A percentile compares a stretch with the other conserved stretches of the same genome.
phyloP scores from a whole-genome alignment of 1,284 basidiomycete species.

The Trichosporon faecale region DNA sequence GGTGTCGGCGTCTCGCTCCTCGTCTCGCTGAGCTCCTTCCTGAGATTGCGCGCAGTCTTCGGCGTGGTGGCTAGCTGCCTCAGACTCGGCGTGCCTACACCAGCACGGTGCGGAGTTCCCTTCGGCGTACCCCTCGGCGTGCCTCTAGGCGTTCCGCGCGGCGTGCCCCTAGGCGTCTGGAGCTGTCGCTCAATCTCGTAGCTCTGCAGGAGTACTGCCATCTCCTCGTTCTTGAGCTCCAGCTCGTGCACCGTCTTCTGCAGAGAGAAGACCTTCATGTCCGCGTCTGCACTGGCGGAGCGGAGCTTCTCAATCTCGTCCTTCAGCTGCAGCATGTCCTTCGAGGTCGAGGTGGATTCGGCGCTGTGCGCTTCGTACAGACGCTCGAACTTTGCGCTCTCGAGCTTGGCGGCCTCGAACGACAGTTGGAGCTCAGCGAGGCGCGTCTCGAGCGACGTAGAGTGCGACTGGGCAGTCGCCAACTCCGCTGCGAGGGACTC shows the following conservation, averaged over 20 bases:
- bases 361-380: background rate
- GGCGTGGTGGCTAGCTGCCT: background rate
- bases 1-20: background rate
- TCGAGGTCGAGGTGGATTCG: background rate
- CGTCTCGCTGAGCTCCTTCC: background rate
- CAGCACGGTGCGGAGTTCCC: background rate
- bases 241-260: background rate
- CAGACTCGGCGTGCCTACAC: background rate
- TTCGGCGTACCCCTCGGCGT: background rate
- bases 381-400: background rate
- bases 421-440: constrained; percentile 28
- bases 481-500: background rate
- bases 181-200: constrained; percentile 20
- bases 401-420: constrained; percentile 19
- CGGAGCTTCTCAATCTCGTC: background rate
- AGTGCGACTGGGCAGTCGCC: background rate
- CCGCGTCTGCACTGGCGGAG: background rate
- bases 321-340: background rate
- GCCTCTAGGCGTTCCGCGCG: background rate
- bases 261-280: background rate
- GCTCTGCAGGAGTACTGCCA: background rate
- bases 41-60: background rate
- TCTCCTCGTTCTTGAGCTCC: constrained; percentile 1
- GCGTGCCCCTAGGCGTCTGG: background rate
- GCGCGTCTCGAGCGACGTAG: constrained; percentile 6